These are phyloP conservation scores for Phytophthora rubi DNA, from an alignment of 352 stramenopile species.

Conservation along the genomic window DNA sequence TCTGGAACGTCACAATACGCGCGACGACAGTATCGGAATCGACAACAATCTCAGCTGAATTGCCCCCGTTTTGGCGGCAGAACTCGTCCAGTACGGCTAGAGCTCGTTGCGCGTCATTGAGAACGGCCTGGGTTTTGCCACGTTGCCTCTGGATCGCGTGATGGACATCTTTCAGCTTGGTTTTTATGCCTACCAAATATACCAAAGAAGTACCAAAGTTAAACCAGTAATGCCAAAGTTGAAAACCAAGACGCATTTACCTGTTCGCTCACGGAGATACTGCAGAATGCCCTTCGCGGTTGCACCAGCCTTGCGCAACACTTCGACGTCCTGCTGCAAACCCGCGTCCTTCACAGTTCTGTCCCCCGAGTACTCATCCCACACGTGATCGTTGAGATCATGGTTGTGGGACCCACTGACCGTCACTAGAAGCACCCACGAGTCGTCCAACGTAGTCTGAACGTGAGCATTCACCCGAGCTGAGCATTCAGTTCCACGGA, in stretches of 20 bases:
- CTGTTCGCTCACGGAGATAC: neutral
- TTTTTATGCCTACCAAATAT: neutral
- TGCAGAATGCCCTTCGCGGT: neutral
- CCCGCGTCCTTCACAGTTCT: neutral
- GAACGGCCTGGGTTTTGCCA: neutral
- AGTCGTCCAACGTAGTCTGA: neutral
- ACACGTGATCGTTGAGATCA: neutral
- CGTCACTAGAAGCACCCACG: neutral
- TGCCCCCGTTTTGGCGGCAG: too few relatives aligned
- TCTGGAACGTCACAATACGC: too few relatives aligned
- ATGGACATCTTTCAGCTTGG: neutral
- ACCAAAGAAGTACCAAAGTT: neutral
- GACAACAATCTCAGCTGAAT: too few relatives aligned
- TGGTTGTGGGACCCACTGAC: neutral
- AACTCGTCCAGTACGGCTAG: too few relatives aligned
- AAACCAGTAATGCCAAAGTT: neutral
- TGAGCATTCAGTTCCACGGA: neutral
- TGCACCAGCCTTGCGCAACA: neutral
- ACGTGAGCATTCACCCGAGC: neutral
- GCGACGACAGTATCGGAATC: too few relatives aligned
- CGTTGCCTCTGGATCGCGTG: neutral
- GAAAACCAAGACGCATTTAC: neutral
- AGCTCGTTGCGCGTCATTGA: neutral
- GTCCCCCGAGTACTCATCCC: neutral
- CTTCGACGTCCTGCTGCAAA: neutral